A percentile compares a stretch with the other conserved stretches of the same genome.
Evolutionary conservation across 2,329 filamentous ascomycete genomes (phyloP).

Genomic region (Aureobasidium musti): DNA sequence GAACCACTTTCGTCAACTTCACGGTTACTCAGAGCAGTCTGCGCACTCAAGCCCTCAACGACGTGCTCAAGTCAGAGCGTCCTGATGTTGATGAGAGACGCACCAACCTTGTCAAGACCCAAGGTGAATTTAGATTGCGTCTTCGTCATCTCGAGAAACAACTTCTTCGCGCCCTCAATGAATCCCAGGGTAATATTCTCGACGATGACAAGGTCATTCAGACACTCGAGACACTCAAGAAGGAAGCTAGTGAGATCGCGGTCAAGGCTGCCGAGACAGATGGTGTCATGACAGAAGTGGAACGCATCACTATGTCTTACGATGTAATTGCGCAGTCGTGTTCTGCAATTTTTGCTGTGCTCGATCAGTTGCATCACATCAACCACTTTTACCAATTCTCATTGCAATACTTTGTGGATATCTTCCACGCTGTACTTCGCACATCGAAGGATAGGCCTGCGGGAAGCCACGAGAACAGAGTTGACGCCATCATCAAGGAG

Average conservation of each 20-base stretch:
- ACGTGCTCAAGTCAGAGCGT: constrained; percentile 94
- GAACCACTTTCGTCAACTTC: constrained; percentile 99
- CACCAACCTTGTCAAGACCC: constrained; percentile 96
- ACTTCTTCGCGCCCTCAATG: constrained; percentile 90
- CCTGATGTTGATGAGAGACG: constrained; percentile 96
- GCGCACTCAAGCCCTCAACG: constrained; percentile 95
- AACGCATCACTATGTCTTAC: constrained; percentile 93
- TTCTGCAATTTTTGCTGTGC: constrained; percentile 93
- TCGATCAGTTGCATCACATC: constrained; percentile 96
- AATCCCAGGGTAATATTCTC: constrained; percentile 95
- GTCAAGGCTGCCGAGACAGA: constrained; percentile 95
- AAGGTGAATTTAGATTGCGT: constrained; percentile 99
- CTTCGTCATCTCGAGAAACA: constrained; percentile 93
- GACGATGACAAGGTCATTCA: constrained; percentile 98
- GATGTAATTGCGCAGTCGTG: constrained; percentile 90
- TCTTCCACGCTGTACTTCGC: constrained; percentile 89
- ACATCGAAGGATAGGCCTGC: constrained; percentile 74
- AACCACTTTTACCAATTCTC: constrained; percentile 99
- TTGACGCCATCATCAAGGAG: constrained; percentile 87
- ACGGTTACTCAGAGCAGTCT: constrained; percentile 98
- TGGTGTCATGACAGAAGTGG: constrained; percentile 97
- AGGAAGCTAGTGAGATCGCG: constrained; percentile 93
- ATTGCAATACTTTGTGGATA: constrained; percentile 95
- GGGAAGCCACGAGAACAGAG: constrained; percentile 60
- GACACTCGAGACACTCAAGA: constrained; percentile 96